Evolutionary conservation across 352 stramenopile species (phyloP).

Genomic region (Pythium utonaiense): DNA sequence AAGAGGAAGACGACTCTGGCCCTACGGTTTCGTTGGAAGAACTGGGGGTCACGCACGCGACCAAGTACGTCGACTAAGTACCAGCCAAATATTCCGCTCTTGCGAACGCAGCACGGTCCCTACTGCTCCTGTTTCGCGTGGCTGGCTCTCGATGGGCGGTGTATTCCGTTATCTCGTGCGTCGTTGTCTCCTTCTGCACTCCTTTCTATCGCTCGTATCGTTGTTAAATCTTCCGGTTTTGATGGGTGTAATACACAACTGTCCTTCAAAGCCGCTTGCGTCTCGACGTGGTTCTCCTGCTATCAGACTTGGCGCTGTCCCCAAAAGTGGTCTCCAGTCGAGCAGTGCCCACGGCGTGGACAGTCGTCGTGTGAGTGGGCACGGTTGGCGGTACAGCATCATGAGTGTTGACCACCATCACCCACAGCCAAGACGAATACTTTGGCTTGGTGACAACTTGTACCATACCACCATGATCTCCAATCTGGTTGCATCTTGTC

Average conservation of each 20-base stretch:
- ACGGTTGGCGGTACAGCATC: too few species aligned
- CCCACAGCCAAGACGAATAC: too few species aligned
- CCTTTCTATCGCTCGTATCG: conserved; percentile 12
- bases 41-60: conserved; percentile 78
- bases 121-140: neutral
- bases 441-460: too few species aligned
- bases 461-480: too few species aligned
- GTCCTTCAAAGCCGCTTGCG: neutral
- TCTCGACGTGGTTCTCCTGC: too few species aligned
- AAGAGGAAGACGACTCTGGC: conserved; percentile 42
- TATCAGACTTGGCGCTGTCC: too few species aligned
- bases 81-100: neutral
- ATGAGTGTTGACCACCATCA: too few species aligned
- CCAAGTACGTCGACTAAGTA: conserved; percentile 76
- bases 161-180: neutral
- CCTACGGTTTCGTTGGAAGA: conserved; percentile 60
- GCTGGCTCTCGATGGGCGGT: neutral
- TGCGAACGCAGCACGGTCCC: neutral
- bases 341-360: too few species aligned
- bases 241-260: conserved; percentile 18
- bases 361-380: too few species aligned
- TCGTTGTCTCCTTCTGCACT: conserved; percentile 2
- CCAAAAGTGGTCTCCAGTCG: too few species aligned
- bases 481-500: too few species aligned
- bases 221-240: conserved; percentile 8